Percentiles rank a stretch among this genome's conserved stretches.
phyloP scores from a whole-genome alignment of 352 stramenopile genomes.

The Phytophthora pini region DNA sequence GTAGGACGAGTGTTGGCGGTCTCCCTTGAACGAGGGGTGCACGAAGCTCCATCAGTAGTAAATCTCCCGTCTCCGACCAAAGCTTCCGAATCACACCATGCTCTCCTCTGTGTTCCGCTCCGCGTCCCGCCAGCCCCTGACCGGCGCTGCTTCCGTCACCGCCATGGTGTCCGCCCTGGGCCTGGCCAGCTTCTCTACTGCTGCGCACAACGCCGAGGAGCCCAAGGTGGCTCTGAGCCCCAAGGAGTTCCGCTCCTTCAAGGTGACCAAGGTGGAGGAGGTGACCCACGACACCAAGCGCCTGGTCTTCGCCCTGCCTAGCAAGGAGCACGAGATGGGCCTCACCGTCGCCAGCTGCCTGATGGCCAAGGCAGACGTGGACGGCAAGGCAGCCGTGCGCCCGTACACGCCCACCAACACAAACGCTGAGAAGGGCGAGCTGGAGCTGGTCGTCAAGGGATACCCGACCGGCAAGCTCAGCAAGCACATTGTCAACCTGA shows the following conservation, averaged over 20 bases:
- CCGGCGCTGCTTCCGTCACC: constrained; percentile 31
- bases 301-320: constrained; percentile 60
- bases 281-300: constrained; percentile 75
- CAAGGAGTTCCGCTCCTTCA: constrained; percentile 70
- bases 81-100: constrained; percentile 25
- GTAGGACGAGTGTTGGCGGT: constrained; percentile 15
- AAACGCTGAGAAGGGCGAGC: constrained; percentile 71
- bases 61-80: constrained; percentile 17
- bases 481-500: constrained; percentile 79
- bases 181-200: constrained; percentile 36
- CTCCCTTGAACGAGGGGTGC: constrained; percentile 27
- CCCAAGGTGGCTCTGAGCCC: constrained; percentile 60
- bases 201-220: constrained; percentile 40
- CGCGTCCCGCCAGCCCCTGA: constrained; percentile 19
- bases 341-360: constrained; percentile 67
- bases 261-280: constrained; percentile 61
- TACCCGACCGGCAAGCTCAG: constrained; percentile 87
- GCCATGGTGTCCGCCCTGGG: constrained; percentile 41
- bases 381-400: constrained; percentile 71
- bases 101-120: constrained; percentile 39
- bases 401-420: constrained; percentile 89
- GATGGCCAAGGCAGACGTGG: constrained; percentile 61
- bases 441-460: constrained; percentile 88
- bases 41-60: constrained; percentile 24
- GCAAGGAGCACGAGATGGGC: constrained; percentile 69